phyloP scores from a whole-genome alignment of 768 basidiomycete genomes.

The Podaxis pistillaris region DNA sequence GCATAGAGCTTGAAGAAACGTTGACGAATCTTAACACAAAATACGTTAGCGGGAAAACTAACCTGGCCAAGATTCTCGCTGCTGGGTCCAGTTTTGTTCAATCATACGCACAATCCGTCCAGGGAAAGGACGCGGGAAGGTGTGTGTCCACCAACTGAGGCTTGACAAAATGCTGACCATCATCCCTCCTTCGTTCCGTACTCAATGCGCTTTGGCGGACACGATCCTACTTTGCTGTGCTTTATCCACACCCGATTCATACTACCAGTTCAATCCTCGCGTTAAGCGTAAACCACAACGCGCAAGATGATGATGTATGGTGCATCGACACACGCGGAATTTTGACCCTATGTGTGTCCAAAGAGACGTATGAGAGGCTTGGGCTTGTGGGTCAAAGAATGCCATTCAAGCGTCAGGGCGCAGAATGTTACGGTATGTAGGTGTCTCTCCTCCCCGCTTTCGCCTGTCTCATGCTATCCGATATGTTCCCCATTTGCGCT shows the following conservation, averaged over 20 bases:
- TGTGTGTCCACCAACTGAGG: neutral
- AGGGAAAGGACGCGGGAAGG: neutral
- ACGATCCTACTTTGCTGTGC: neutral
- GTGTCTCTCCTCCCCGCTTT: neutral
- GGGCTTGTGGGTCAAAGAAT: slow-evolving; percentile 57
- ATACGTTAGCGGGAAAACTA: slow-evolving; percentile 44
- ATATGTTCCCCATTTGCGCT: neutral
- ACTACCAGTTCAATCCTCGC: slow-evolving; percentile 35
- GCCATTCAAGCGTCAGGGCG: slow-evolving; percentile 39
- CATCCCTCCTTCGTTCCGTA: neutral
- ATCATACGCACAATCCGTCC: neutral
- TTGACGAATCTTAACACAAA: slow-evolving; percentile 41
- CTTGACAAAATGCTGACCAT: neutral
- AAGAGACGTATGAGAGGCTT: slow-evolving; percentile 57
- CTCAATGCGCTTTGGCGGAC: neutral
- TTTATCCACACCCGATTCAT: neutral
- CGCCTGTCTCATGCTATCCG: neutral
- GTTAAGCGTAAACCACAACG: slow-evolving; percentile 28
- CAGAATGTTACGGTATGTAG: slow-evolving; percentile 10
- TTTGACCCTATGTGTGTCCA: slow-evolving; percentile 54
- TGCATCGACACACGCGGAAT: slow-evolving; percentile 64
- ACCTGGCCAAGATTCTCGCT: slow-evolving; percentile 34
- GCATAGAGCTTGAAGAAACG: slow-evolving; percentile 30
- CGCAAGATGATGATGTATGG: slow-evolving; percentile 57
- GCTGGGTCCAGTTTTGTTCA: neutral